A percentile compares a stretch with the other conserved stretches of the same genome.
These are phyloP conservation scores for Aspergillus campestris DNA, from an alignment of 495 filamentous ascomycete genomes.

Conservation along the genomic window DNA sequence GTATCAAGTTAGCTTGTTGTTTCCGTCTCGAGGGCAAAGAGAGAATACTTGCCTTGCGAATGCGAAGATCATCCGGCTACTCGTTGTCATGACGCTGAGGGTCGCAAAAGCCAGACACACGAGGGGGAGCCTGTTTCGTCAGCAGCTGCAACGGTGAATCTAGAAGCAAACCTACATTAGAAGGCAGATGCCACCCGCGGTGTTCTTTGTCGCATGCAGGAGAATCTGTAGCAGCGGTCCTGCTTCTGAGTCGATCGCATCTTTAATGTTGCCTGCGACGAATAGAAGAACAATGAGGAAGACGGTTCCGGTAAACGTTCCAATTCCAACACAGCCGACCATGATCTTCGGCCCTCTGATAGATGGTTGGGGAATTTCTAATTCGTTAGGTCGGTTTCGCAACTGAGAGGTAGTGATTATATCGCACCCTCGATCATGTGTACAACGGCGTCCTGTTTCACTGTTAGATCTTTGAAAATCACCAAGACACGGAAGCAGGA, in stretches of 20 bases:
- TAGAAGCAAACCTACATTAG: constrained; percentile 41
- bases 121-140: constrained; percentile 44
- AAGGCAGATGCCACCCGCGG: constrained; percentile 54
- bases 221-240: constrained; percentile 64
- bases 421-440: constrained; percentile 33
- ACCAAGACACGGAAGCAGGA: constrained; percentile 1
- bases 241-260: constrained; percentile 47
- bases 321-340: constrained; percentile 61
- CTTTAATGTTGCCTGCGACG: constrained; percentile 45
- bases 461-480: background rate
- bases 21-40: too few species aligned
- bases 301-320: constrained; percentile 55
- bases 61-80: constrained; percentile 64
- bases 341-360: constrained; percentile 59
- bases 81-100: constrained; percentile 63
- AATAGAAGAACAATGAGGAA: constrained; percentile 58
- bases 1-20: background rate
- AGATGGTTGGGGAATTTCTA: constrained; percentile 58
- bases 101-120: constrained; percentile 61
- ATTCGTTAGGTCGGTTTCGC: background rate
- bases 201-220: constrained; percentile 54
- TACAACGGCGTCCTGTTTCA: constrained; percentile 38
- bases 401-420: background rate
- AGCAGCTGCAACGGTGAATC: background rate
- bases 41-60: constrained; percentile 41